Evolutionary conservation across 2,329 filamentous ascomycete genomes (phyloP).

Genomic region (Emydomyces testavorans): DNA sequence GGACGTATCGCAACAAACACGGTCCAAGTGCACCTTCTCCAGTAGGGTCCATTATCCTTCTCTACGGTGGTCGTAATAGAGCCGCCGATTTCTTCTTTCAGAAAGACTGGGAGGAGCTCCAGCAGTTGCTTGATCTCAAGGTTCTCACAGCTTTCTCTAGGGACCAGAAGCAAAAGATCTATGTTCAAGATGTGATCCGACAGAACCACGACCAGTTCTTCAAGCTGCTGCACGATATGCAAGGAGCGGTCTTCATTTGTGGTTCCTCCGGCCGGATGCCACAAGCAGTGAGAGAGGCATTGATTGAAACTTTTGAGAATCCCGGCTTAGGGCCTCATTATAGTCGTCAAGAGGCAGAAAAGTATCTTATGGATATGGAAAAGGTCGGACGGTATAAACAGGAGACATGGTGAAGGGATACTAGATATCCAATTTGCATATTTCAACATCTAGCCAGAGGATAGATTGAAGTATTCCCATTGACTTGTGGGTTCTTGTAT

Average conservation of each 20-base stretch:
- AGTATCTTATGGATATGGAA: slow-evolving; percentile 47
- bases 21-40: slow-evolving; percentile 20
- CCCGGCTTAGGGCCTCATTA: slow-evolving; percentile 29
- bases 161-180: slow-evolving; percentile 53
- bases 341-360: slow-evolving; percentile 43
- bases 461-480: no score
- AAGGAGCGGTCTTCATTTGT: slow-evolving; percentile 43
- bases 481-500: not conserved
- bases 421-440: no score
- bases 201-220: slow-evolving; percentile 42
- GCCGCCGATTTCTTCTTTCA: slow-evolving; percentile 69
- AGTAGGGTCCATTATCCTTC: slow-evolving; percentile 47
- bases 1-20: slow-evolving; percentile 24
- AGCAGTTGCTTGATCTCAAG: slow-evolving; percentile 36
- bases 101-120: slow-evolving; percentile 55
- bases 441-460: no score
- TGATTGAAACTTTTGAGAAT: slow-evolving; percentile 49
- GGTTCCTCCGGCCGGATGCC: slow-evolving; percentile 59
- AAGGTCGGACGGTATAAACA: slow-evolving; percentile 53
- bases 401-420: slow-evolving; percentile 53
- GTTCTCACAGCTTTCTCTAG: slow-evolving; percentile 59
- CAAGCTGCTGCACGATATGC: slow-evolving; percentile 38
- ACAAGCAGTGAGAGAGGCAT: slow-evolving; percentile 53
- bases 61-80: slow-evolving; percentile 74
- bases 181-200: slow-evolving; percentile 55